Evolutionary conservation across 1,139 yeast species (phyloP).

Genomic region (Protomyces macrosporus): DNA sequence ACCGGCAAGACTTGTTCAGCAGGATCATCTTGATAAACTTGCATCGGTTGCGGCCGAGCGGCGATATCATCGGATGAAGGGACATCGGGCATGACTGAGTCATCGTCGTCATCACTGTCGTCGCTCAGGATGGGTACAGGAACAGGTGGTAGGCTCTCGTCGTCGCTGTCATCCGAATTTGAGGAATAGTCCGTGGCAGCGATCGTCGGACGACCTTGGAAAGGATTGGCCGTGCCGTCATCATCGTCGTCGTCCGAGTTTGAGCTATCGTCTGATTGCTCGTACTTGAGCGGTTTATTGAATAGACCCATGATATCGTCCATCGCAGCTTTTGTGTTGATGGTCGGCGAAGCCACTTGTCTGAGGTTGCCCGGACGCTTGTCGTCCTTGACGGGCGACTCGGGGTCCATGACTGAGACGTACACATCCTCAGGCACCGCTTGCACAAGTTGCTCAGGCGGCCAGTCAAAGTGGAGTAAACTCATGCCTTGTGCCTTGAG

Average conservation of each 20-base stretch:
- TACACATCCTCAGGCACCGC: conserved; percentile 2
- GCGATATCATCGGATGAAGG: background rate
- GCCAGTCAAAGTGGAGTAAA: conserved; percentile 28
- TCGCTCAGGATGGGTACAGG: conserved; percentile 23
- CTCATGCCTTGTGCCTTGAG: conserved; percentile 50
- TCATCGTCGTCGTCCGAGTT: conserved; percentile 31
- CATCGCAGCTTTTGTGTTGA: conserved; percentile 70
- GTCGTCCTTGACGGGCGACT: conserved; percentile 6
- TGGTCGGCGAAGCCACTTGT: conserved; percentile 55
- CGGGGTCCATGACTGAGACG: conserved; percentile 22
- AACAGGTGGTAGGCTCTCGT: conserved; percentile 23
- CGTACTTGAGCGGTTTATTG: conserved; percentile 52
- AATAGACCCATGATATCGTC: conserved; percentile 74
- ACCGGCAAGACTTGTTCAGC: background rate
- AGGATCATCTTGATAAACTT: background rate
- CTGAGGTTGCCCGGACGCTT: background rate
- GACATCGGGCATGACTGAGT: conserved; percentile 11
- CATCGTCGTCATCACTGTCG: conserved; percentile 19
- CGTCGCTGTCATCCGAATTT: conserved; percentile 28
- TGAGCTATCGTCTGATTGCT: conserved; percentile 40
- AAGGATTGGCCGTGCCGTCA: conserved; percentile 27
- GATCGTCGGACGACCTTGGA: conserved; percentile 12
- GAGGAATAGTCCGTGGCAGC: conserved; percentile 9
- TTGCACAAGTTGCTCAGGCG: background rate
- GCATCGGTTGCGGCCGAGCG: background rate